Evolutionary conservation across 768 basidiomycete genomes (phyloP), one percentile per base, ranked within the genome.

Genomic region (Tricholoma terreum): DNA sequence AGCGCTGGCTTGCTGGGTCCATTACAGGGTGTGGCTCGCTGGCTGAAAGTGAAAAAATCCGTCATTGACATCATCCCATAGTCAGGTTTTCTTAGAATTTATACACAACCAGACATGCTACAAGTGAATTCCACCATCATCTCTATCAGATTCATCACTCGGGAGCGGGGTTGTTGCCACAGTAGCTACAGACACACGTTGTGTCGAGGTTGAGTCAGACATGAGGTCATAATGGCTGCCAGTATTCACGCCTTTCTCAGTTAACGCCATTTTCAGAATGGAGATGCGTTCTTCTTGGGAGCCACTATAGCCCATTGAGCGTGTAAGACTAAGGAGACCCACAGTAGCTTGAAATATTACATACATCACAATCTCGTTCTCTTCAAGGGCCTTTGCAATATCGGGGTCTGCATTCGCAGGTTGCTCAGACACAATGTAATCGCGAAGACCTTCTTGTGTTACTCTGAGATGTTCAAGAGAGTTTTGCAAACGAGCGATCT

Each of bases 251-350:
- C 87, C 87, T 62, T 87, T 89, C 64, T 85, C 80, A 17, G 73
- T 71, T 54, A 91, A 71, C 6, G 86, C 89, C 63, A 85, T 73
- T 68, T 80, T 83, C 52, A 91, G 76, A 52, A 92, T 89, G 24
- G 73, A 72, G 57, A 91, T 82, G 19, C 90, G 79, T 65, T 93
- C 91, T 64, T 87, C 81, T 71, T 92, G 91, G 7, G 90, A 89
- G 6, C 80, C 86, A 60, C 91, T 92, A 60, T 30, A 6, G 24
- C 24, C n/a, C 15, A 49, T 31, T 5, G 30, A 49, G 30, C 15
- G n/a, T 49, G 27, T 49, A 31, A 48, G 46, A 30, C 27, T 15
- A 27, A 21, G 8, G 2, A 43, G 21, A 22, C 1, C 12, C 45
- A 15, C 27, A 46, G 22, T 43, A 15, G 15, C n/a, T 57, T 45